Percentiles rank a stretch among this genome's conserved stretches.
Evolutionary conservation across 352 stramenopile genomes (phyloP).

Genomic region (Phytophthora boehmeriae): DNA sequence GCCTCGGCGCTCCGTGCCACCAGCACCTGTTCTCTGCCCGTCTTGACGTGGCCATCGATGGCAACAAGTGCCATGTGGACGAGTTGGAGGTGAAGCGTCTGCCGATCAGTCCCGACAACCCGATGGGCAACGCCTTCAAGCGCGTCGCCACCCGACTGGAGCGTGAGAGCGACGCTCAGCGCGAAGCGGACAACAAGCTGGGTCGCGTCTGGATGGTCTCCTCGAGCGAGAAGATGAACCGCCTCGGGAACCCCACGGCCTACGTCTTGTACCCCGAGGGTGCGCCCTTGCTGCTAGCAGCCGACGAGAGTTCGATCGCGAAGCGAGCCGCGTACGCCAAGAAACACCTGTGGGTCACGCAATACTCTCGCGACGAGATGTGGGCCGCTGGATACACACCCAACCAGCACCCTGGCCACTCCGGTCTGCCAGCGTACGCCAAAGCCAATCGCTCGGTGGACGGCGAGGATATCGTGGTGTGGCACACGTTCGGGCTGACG

Average conservation of each 20-base stretch:
- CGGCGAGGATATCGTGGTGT: constrained; percentile 74
- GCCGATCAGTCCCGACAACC: constrained; percentile 46
- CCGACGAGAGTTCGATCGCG: constrained; percentile 49
- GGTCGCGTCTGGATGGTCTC: constrained; percentile 66
- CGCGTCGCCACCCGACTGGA: constrained; percentile 52
- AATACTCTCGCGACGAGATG: constrained; percentile 60
- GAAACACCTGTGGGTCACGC: constrained; percentile 80
- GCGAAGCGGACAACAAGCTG: constrained; percentile 48
- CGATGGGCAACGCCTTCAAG: constrained; percentile 66
- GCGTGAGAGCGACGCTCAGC: constrained; percentile 51
- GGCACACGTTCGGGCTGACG: constrained; percentile 76
- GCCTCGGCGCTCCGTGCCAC: constrained; percentile 67
- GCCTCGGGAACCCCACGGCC: constrained; percentile 53
- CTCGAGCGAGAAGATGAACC: constrained; percentile 62
- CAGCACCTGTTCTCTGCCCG: constrained; percentile 83
- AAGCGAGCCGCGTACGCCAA: constrained; percentile 63
- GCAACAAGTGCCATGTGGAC: constrained; percentile 48
- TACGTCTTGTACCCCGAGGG: constrained; percentile 67
- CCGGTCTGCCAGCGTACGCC: constrained; percentile 62
- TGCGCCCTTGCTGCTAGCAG: constrained; percentile 57
- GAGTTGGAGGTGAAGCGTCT: constrained; percentile 63
- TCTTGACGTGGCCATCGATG: constrained; percentile 79
- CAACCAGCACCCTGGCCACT: constrained; percentile 54
- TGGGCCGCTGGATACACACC: constrained; percentile 77
- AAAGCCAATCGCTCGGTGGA: constrained; percentile 56